These are phyloP conservation scores for Salix arbutifolia DNA, from an alignment of 345 rosid species.

Conservation along the genomic window DNA sequence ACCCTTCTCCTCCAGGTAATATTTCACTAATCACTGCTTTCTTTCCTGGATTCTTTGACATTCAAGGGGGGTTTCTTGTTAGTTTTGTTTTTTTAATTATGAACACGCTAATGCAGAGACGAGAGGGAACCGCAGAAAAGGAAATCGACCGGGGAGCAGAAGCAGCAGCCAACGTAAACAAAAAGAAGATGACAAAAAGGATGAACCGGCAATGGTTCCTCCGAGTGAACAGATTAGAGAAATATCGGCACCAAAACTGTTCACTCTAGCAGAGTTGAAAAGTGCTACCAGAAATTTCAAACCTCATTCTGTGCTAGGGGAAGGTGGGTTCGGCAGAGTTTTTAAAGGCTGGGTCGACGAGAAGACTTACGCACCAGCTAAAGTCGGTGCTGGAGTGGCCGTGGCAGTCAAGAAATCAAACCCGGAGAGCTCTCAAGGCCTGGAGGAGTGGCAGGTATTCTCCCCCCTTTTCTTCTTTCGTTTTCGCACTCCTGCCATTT, in stretches of 20 bases:
- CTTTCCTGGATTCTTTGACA: not conserved
- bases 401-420: slow-evolving; percentile 86
- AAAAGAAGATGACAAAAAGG: not conserved
- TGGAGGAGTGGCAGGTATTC: slow-evolving; percentile 78
- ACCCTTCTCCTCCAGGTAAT: not conserved
- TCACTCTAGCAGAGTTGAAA: slow-evolving; percentile 48
- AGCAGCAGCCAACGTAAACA: not conserved
- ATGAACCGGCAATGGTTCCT: not conserved
- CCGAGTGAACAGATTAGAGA: slow-evolving; percentile 15
- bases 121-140: not conserved
- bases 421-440: slow-evolving; percentile 66
- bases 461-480: no score
- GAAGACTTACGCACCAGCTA: slow-evolving; percentile 51
- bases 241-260: slow-evolving; percentile 44
- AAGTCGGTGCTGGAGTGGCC: slow-evolving; percentile 57
- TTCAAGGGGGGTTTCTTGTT: not conserved
- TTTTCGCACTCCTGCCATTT: not conserved
- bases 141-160: not conserved
- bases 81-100: not conserved
- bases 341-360: slow-evolving; percentile 81
- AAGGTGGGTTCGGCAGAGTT: slow-evolving; percentile 89
- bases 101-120: not conserved
- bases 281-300: slow-evolving; percentile 72
- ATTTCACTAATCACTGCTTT: not conserved
- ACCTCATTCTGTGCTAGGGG: slow-evolving; percentile 69